Evolutionary conservation across 2,329 filamentous ascomycete species (phyloP).

Genomic region (Nannizzia gypsea): DNA sequence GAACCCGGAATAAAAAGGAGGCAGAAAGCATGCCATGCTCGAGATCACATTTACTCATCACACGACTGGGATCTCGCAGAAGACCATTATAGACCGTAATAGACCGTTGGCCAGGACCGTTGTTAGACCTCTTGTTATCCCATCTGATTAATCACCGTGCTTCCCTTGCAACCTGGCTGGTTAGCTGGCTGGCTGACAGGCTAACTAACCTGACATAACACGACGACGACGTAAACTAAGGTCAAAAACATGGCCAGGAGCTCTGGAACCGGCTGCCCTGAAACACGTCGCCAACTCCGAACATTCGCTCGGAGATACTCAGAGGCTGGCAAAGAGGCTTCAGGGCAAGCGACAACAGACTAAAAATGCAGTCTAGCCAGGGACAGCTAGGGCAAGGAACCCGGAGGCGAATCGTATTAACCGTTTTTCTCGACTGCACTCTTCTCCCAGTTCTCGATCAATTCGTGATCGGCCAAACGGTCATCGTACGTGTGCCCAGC

Average conservation of each 20-base stretch:
- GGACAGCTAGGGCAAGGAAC: neutral
- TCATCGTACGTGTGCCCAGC: neutral
- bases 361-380: neutral
- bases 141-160: neutral
- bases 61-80: neutral
- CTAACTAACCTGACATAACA: too few relatives aligned
- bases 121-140: neutral
- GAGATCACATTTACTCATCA: neutral
- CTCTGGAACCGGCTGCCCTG: neutral
- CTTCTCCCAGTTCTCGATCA: neutral
- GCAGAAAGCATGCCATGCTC: neutral
- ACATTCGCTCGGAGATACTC: neutral
- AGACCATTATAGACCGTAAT: neutral
- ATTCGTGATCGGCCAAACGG: neutral
- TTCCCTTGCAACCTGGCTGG: neutral
- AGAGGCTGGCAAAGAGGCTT: neutral
- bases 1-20: neutral
- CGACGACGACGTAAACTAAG: neutral
- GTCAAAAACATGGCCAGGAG: neutral
- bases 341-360: neutral
- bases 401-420: neutral
- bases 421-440: neutral
- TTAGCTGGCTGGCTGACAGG: too few relatives aligned
- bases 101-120: neutral
- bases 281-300: constrained; percentile 1